A percentile compares a stretch with the other conserved stretches of the same genome.
phyloP scores from a whole-genome alignment of 192 early-diverging fungal genomes.

The Pilobolus umbonatus region DNA sequence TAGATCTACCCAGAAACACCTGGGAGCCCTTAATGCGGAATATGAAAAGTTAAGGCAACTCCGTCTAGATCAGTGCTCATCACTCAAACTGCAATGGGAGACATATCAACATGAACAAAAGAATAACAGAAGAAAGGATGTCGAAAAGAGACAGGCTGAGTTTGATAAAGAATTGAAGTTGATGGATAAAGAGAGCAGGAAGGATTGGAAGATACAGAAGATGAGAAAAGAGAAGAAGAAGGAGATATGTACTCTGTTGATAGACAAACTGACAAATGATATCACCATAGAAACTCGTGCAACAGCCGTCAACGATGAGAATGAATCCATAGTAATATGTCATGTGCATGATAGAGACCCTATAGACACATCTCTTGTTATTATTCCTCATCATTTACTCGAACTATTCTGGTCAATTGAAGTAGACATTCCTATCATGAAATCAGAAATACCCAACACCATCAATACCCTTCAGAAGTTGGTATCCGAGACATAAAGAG shows the following conservation, averaged over 20 bases:
- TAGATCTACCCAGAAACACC: neutral
- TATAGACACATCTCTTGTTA: neutral
- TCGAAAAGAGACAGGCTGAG: slow-evolving; percentile 3
- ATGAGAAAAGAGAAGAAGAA: neutral
- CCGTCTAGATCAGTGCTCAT: slow-evolving; percentile 1
- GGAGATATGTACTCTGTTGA: neutral
- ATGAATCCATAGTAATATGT: no score
- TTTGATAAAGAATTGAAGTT: slow-evolving; percentile 9
- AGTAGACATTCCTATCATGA: neutral
- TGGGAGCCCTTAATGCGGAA: slow-evolving; percentile 5
- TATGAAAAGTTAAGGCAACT: slow-evolving; percentile 8
- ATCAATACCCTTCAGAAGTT: no score
- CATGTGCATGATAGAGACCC: no score
- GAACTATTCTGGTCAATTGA: slow-evolving; percentile 14
- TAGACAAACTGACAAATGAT: no score
- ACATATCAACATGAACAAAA: slow-evolving; percentile 3
- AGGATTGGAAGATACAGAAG: neutral
- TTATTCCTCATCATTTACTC: neutral
- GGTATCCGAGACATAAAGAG: no score
- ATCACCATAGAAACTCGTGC: no score
- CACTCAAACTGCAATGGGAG: slow-evolving; percentile 12
- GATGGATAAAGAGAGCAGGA: neutral
- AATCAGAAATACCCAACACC: neutral
- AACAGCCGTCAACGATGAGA: no score
- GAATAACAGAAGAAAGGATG: slow-evolving; percentile 6